Evolutionary conservation across 495 filamentous ascomycete genomes (phyloP), one percentile per base, ranked within the genome.

Genomic region (Eremomyces bilateralis): DNA sequence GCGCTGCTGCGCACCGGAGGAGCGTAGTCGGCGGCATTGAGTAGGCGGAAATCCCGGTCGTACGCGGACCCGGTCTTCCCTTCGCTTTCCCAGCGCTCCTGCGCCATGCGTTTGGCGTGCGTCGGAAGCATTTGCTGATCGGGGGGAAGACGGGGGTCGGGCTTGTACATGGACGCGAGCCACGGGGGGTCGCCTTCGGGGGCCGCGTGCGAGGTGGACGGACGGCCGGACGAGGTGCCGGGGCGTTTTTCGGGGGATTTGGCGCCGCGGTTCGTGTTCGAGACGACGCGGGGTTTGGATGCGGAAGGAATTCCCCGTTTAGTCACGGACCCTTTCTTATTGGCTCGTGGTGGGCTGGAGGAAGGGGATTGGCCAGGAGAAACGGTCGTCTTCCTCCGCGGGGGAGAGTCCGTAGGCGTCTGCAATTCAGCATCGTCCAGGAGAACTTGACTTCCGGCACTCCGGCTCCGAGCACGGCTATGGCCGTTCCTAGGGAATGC

Each of bases 121-220:
- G 88, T 97, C 2, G 88, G 88, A 13, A 97, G 67, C 34, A 97
- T 68, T 50, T 97, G 88, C 52, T 95, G 78, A 37, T 97, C 88
- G 10, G 81, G 88, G 25, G 88, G 88, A 11, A 97, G 65, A 25
- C 82, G 73, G 24, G 88, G 88, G 51, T 97, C 88, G 2, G 88
- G 90, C 46, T 88, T 90, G 52, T 92, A 97, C 60, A 90, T 88
- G 0, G 74, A 74, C 13, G 83, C 72, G 53, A 94, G 68, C 88
- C 90, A 95, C 24, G 90, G 90, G 4, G 88, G 77, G 34, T 94
- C 85, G 12, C 88, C 90, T 57, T 95, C 90, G 10, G 83, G 85
- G 62, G 51, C 63, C 50, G 55, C 61, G 63, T 54, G 61, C 62
- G 48, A 48, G 54, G 57, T 67, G 62, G 57, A 60, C 50, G 53